Conservation (phyloP, 805 yeast genomes). For the Myxozyma monticola region DNA sequence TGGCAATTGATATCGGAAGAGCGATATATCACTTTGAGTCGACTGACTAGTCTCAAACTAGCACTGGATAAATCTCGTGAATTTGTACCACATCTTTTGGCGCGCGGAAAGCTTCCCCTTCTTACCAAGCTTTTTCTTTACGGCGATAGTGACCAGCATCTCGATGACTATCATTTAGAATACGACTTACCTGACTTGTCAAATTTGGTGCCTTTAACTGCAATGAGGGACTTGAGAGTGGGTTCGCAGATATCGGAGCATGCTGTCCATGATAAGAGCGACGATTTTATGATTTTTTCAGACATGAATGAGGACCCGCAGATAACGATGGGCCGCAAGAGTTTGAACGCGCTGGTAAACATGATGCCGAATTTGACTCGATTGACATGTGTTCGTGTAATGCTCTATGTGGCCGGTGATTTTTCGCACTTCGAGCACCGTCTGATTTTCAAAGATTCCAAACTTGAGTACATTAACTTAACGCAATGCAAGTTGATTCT, state of each 20-base stretch:
- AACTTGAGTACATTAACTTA: conserved; percentile 2
- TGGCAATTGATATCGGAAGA: too few species aligned
- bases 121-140: conserved; percentile 3
- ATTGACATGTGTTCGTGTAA: too few species aligned
- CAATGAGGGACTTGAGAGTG: conserved; percentile 2
- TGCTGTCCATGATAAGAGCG: too few species aligned
- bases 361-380: conserved; percentile 13
- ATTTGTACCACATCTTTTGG: neutral
- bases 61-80: conserved; percentile 3
- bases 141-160: neutral
- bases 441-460: neutral
- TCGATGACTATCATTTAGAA: neutral
- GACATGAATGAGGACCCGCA: too few species aligned
- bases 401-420: too few species aligned
- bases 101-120: neutral
- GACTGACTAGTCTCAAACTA: conserved; percentile 3
- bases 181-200: neutral
- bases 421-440: too few species aligned
- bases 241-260: conserved; percentile 7
- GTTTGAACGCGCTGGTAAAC: neutral
- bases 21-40: neutral
- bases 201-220: neutral
- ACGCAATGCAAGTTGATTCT: conserved; percentile 6
- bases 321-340: neutral
- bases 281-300: too few species aligned